A percentile compares a stretch with the other conserved stretches of the same genome.
Evolutionary conservation across 805 yeast species (phyloP).

Genomic region (Pichia rugopelliculosa): DNA sequence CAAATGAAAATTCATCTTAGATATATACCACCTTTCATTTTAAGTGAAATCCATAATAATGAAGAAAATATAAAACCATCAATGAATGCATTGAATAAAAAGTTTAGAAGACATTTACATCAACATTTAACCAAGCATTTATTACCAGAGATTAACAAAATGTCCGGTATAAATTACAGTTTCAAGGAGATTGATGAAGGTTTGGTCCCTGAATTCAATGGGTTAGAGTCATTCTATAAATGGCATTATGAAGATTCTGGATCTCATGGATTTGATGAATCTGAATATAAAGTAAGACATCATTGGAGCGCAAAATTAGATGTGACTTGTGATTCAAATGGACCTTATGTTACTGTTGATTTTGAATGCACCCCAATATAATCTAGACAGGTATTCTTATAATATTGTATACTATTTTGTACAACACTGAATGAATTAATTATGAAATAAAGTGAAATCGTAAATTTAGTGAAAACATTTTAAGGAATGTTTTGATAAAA

Average conservation of each 20-base stretch:
- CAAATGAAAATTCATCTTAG: conserved; percentile 56
- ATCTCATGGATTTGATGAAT: conserved; percentile 44
- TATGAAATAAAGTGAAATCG: too few species aligned
- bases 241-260: conserved; percentile 58
- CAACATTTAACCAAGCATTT: conserved; percentile 69
- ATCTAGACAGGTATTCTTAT: background rate
- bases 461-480: too few species aligned
- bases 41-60: conserved; percentile 58
- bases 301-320: conserved; percentile 59
- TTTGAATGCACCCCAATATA: conserved; percentile 27
- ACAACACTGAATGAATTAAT: background rate
- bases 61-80: conserved; percentile 65
- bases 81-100: conserved; percentile 60
- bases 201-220: conserved; percentile 35
- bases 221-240: conserved; percentile 36
- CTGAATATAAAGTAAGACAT: conserved; percentile 38
- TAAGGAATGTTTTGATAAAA: too few species aligned
- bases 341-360: conserved; percentile 59
- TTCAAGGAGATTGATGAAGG: conserved; percentile 41
- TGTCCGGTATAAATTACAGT: conserved; percentile 41
- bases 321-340: conserved; percentile 57
- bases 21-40: conserved; percentile 66
- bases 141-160: conserved; percentile 53
- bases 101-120: conserved; percentile 63
- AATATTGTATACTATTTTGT: background rate